Percentiles rank a stretch among this genome's conserved stretches.
These are phyloP conservation scores for Suillus clintonianus DNA, from an alignment of 768 basidiomycete genomes.

Conservation along the genomic window DNA sequence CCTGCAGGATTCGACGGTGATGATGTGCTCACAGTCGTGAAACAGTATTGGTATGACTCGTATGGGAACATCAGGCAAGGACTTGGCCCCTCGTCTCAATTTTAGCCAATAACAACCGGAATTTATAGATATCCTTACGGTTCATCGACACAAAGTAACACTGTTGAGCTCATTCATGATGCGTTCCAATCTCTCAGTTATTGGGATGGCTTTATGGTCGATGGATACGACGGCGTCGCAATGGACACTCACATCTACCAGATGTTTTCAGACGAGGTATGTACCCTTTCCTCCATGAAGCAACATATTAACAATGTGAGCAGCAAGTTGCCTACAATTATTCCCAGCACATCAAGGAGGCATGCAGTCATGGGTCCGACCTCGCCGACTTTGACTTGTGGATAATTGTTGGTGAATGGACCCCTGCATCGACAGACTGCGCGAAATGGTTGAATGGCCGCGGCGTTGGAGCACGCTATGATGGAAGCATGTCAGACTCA, in stretches of 20 bases:
- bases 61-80: constrained; percentile 55
- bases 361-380: constrained; percentile 51
- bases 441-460: constrained; percentile 80
- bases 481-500: constrained; percentile 42
- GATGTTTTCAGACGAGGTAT: constrained; percentile 59
- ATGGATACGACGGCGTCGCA: constrained; percentile 54
- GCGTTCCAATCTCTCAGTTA: constrained; percentile 41
- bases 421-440: constrained; percentile 72
- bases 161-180: constrained; percentile 3
- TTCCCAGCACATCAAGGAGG: constrained; percentile 38
- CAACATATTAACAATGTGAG: not conserved
- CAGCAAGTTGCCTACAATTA: constrained; percentile 7
- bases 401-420: constrained; percentile 84
- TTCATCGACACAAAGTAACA: constrained; percentile 6
- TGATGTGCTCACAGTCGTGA: constrained; percentile 44
- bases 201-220: constrained; percentile 35
- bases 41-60: constrained; percentile 60
- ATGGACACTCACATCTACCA: constrained; percentile 69
- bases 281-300: not conserved
- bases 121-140: constrained; percentile 7
- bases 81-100: constrained; percentile 39
- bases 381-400: constrained; percentile 60
- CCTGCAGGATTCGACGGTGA: constrained; percentile 53
- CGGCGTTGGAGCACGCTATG: constrained; percentile 70
- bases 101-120: constrained; percentile 7